Conservation (phyloP, 2,329 filamentous ascomycete genomes). For the Penicillium sp. region DNA sequence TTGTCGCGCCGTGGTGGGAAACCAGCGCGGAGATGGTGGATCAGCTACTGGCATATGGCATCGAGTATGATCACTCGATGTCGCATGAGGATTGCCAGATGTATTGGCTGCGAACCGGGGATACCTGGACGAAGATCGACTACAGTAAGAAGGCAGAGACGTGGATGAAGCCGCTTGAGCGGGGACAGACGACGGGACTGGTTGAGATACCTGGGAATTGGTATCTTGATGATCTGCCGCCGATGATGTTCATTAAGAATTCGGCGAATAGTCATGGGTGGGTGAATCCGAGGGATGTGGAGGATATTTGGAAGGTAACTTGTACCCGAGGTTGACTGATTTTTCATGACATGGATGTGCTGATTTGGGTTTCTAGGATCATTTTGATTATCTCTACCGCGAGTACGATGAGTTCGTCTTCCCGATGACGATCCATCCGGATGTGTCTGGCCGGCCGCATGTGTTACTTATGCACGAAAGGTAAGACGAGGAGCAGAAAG, state of each 20-base stretch:
- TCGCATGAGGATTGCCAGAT: conserved; percentile 47
- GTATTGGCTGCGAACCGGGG: conserved; percentile 46
- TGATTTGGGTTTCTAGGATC: conserved; percentile 36
- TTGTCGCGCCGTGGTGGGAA: conserved; percentile 76
- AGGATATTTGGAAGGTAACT: conserved; percentile 54
- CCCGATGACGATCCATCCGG: conserved; percentile 74
- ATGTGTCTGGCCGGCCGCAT: conserved; percentile 70
- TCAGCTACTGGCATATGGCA: conserved; percentile 43
- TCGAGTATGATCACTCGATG: conserved; percentile 49
- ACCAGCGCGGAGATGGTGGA: conserved; percentile 64
- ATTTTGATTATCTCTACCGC: conserved; percentile 68
- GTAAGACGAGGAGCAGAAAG: conserved; percentile 33
- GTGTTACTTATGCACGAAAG: conserved; percentile 72
- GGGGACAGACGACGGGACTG: conserved; percentile 40
- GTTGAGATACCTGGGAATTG: conserved; percentile 48
- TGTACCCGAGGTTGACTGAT: neutral
- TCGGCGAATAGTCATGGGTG: conserved; percentile 57
- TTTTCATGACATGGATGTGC: too few relatives aligned
- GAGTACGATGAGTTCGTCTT: conserved; percentile 77
- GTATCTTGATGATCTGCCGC: conserved; percentile 47
- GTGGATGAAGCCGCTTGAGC: conserved; percentile 53
- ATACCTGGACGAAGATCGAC: conserved; percentile 48
- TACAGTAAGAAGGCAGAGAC: conserved; percentile 43
- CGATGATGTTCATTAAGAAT: conserved; percentile 50
- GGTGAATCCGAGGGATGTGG: conserved; percentile 58